Base-by-base conservation (phyloP, 345 rosid genomes). In the Gossypium ekmanianum region DNA sequence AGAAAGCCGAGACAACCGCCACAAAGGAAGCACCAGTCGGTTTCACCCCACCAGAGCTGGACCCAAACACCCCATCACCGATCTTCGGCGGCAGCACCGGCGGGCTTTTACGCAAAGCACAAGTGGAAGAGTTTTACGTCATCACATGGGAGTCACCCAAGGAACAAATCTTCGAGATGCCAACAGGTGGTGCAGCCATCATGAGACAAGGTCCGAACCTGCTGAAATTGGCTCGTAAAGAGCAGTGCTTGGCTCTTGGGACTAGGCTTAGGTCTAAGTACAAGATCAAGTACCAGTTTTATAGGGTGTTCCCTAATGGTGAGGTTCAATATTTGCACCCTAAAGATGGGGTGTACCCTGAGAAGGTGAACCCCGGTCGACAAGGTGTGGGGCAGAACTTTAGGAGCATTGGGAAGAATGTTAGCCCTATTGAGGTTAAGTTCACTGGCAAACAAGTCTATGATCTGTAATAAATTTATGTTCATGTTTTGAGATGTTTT, bases 111-210 rank as follows among this genome's bases (percentile, higher is more conserved):
- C 80, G 89, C 8, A 94, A 92, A 75, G 97, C 98, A 27, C 97
- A 82, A 66, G 97, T 94, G 1, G 97, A 92, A 76, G 97, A 94
- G 39, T 94, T 94, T 82, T 94, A 94, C 51, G 98, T 92, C 11
- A 94, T 92, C 18, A 92, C 98, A 54, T 92, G 98, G 98, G 91
- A 89, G 2, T 94, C 97, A 14, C 97, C 97, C 0, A 92, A 94
- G 64, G 97, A 94, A 74, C 97, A 94, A 76, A 88, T 94, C 79
- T 92, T 94, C 61, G 97, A 92, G 87, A 94, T 94, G 98, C 95
- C 97, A 0, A 94, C 97, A 0, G 97, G 97, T 4, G 98, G 98
- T 0, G 98, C 97, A 1, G 97, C 98, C 34, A 92, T 90, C 68
- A 94, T 94, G 98, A 92, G 98, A 50, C 80, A 92, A 85, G 97